These are phyloP conservation scores for Xylariomycetidae sp. DNA, from an alignment of 2,329 filamentous ascomycete genomes.

Conservation along the genomic window DNA sequence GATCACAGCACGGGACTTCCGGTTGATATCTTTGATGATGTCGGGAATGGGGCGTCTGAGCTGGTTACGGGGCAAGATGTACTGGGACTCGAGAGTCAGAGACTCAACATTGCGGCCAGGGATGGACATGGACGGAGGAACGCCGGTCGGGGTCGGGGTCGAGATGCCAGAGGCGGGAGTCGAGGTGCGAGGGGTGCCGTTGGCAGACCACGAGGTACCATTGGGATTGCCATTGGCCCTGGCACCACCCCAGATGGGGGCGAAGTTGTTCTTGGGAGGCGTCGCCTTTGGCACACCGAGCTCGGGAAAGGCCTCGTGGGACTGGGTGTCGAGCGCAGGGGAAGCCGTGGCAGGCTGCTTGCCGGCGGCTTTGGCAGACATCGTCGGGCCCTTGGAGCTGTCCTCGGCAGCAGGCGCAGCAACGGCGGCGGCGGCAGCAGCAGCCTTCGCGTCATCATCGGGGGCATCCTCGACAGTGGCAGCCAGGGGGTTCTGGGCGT, in stretches of 20 bases:
- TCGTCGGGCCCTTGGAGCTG: slow-evolving; percentile 40
- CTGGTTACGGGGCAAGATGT: slow-evolving; percentile 70
- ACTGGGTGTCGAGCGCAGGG: slow-evolving; percentile 68
- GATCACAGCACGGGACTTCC: slow-evolving; percentile 80
- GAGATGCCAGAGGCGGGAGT: slow-evolving; percentile 56
- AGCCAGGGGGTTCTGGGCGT: slow-evolving; percentile 45
- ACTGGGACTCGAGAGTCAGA: slow-evolving; percentile 65
- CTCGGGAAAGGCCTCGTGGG: slow-evolving; percentile 89
- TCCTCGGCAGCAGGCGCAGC: slow-evolving; percentile 33
- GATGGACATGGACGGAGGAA: slow-evolving; percentile 59
- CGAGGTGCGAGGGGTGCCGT: slow-evolving; percentile 53
- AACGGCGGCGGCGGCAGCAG: slow-evolving; percentile 39
- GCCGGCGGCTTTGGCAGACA: slow-evolving; percentile 58
- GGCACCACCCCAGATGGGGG: slow-evolving; percentile 68
- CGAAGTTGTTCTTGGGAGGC: slow-evolving; percentile 51
- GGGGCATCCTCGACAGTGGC: slow-evolving; percentile 73
- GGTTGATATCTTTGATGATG: slow-evolving; percentile 86
- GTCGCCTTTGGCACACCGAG: slow-evolving; percentile 66
- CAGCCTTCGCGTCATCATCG: slow-evolving; percentile 69
- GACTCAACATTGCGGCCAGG: slow-evolving; percentile 78
- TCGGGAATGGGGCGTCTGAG: slow-evolving; percentile 82
- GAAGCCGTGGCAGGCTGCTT: slow-evolving; percentile 57
- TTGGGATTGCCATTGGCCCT: slow-evolving; percentile 50
- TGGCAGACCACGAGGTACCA: slow-evolving; percentile 45
- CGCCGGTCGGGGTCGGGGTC: slow-evolving; percentile 39